Evolutionary conservation across 192 early-diverging fungal species (phyloP).

Genomic region (Endogone sp.): DNA sequence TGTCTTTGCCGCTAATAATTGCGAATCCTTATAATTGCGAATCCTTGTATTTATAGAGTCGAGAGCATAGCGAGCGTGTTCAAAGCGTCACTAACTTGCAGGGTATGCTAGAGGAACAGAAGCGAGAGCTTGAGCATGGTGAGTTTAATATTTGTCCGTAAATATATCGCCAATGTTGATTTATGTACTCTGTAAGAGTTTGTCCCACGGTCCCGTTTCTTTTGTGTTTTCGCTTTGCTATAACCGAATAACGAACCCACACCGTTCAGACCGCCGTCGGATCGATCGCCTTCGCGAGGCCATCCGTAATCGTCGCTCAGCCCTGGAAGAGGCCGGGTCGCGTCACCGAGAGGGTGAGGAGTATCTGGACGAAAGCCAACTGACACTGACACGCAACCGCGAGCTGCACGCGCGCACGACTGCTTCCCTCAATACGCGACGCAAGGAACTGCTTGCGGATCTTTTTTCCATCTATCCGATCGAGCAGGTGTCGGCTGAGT

Average conservation of each 20-base stretch:
- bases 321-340: conserved; percentile 30
- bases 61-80: background rate
- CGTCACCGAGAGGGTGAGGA: conserved; percentile 34
- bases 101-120: conserved; percentile 26
- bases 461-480: conserved; percentile 57
- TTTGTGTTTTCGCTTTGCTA: background rate
- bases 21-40: no score
- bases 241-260: background rate
- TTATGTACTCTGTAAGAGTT: background rate
- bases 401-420: background rate
- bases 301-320: conserved; percentile 24
- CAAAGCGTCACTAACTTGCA: background rate
- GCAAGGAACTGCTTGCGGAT: conserved; percentile 47
- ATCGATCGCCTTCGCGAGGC: conserved; percentile 22
- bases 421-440: background rate
- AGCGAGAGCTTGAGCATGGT: conserved; percentile 35
- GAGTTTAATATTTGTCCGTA: background rate
- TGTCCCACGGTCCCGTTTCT: no score
- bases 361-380: conserved; percentile 42
- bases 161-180: background rate
- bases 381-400: conserved; percentile 27
- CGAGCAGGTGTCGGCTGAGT: conserved; percentile 35
- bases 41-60: background rate
- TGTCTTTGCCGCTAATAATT: no score
- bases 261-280: conserved; percentile 22